Conservation (phyloP, 2,329 filamentous ascomycete genomes). For the Biscogniauxia mediterranea region DNA sequence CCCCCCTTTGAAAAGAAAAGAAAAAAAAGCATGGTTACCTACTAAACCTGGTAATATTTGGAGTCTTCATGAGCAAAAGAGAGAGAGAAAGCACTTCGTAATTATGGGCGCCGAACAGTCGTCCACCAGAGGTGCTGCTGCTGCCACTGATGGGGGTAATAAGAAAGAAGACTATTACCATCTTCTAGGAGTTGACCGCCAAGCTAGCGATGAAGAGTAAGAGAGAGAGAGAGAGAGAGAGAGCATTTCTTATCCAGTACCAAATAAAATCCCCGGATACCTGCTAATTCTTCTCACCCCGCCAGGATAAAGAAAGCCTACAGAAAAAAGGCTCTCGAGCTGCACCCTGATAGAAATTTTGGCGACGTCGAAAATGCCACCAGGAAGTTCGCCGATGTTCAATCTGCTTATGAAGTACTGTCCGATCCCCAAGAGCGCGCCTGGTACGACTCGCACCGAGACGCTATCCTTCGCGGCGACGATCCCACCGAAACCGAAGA, state of each 20-base stretch:
- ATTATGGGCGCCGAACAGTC: slow-evolving; percentile 57
- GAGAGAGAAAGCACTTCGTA: not conserved
- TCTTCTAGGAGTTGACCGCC: slow-evolving; percentile 69
- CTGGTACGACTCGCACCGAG: slow-evolving; percentile 96
- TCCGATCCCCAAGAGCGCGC: slow-evolving; percentile 93
- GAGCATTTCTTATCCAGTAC: not conserved
- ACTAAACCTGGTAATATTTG: not conserved
- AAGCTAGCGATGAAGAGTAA: slow-evolving; percentile 79
- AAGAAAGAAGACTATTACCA: slow-evolving; percentile 82
- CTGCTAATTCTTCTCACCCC: not conserved
- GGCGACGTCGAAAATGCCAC: slow-evolving; percentile 83
- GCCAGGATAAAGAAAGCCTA: slow-evolving; percentile 89
- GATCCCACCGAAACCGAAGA: slow-evolving; percentile 47
- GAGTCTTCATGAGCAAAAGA: not conserved
- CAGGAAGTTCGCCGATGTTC: slow-evolving; percentile 82
- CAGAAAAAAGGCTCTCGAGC: slow-evolving; percentile 81
- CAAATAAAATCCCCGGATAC: not conserved
- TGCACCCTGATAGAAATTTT: slow-evolving; percentile 93
- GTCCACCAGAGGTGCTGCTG: slow-evolving; percentile 33
- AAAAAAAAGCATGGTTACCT: too few relatives aligned
- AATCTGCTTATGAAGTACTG: slow-evolving; percentile 92
- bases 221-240: slow-evolving; percentile 31
- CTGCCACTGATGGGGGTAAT: slow-evolving; percentile 25
- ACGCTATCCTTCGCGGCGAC: slow-evolving; percentile 73
- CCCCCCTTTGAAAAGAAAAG: too few relatives aligned